Evolutionary conservation across 306 rosid species (phyloP), one percentile per base, ranked within the genome.

Genomic region (Rosa rugosa): DNA sequence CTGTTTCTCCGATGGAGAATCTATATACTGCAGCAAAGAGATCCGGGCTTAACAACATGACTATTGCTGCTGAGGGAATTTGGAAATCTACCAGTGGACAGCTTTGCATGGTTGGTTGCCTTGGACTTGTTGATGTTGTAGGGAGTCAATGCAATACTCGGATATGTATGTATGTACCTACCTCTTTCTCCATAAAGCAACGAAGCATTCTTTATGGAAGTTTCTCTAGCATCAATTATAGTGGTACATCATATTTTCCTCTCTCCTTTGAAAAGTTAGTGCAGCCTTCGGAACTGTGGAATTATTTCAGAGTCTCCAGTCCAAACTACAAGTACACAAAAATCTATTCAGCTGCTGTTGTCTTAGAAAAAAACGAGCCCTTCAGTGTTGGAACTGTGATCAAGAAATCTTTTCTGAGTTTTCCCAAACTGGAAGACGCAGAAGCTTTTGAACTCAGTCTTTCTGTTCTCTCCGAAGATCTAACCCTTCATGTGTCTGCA

Each of bases 101-200:
- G 82, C 99, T 95, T 75, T 95, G 98, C 88, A 95, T 95, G 99
- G 85, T 88, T 80, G 98, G 97, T 72, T 95, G 99, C 87, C 82
- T 79, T 72, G 97, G 97, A 74, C 75, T 80, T 56, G 76, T 83
- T 70, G 86, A 86, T 76, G 85, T 79, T 25, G 87, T 87, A 79
- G 85, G 83, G 78, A 79, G 82, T 63, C 75, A 10, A 76, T 95
- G 97, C 87, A 80, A 85, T 79, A 85, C 88, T 51, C 88, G 94
- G 80, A 91, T 95, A 80, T 92, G 97, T 84, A 59, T 91, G 86
- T 92, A 92, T 79, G 75, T 95, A 44, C 91, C 98, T 5, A 88
- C 81, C 47, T 87, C 91, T 23, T 92, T 92, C 84, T 86, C 96
- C 80, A 78, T 95, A 66, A 71, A 83, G 78, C 96, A 95, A 59